Base-by-base conservation (phyloP, 768 basidiomycete genomes). In the Lyophyllum atratum region DNA sequence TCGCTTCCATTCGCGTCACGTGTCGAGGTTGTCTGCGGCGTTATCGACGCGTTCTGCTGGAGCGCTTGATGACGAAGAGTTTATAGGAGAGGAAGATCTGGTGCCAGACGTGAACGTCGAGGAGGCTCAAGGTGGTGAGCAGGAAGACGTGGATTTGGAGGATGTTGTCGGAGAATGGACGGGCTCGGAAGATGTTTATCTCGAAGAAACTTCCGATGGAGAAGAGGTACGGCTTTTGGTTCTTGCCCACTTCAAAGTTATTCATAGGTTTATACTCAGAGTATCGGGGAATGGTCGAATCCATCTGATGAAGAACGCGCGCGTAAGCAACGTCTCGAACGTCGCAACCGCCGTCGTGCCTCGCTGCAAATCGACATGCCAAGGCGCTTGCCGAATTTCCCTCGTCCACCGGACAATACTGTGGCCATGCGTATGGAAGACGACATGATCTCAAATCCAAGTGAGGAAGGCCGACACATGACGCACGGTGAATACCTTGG, bases 241-340 rank as follows among this genome's bases (percentile, higher is more conserved):
- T 52, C 34, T 54, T 31, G 46, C 49, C 58, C 26, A 40, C 31
- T 59, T 54, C 28, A 15, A 21, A 19, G 39, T 52, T 54, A 52
- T 56, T 54, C 19, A 59, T 29, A 72, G 26, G 25, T 44, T 42
- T 19, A 46, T 26, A 50, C 59, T 62, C 76, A 91, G 86, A 92
- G 90, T 63, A 87, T 92, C 48, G 91, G 90, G 25, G 92, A 94
- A 73, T 94, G 84, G 83, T 94, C 92, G 22, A 94, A 94, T 65
- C 92, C 92, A 17, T 94, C 92, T 24, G 92, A 94, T 66, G 92
- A 94, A 70, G 92, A 94, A 66, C 82, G 87, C 26, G 91, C 88
- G 3, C 83, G 91, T 21, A 85, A 85, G 59, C 72, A 80, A 28
- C 84, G 90, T 28, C 71, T 83, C 44, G 83, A 87, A 42, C 84